These are phyloP conservation scores for Tagetes erecta DNA, from an alignment of 129 eudicot genomes.

Conservation along the genomic window DNA sequence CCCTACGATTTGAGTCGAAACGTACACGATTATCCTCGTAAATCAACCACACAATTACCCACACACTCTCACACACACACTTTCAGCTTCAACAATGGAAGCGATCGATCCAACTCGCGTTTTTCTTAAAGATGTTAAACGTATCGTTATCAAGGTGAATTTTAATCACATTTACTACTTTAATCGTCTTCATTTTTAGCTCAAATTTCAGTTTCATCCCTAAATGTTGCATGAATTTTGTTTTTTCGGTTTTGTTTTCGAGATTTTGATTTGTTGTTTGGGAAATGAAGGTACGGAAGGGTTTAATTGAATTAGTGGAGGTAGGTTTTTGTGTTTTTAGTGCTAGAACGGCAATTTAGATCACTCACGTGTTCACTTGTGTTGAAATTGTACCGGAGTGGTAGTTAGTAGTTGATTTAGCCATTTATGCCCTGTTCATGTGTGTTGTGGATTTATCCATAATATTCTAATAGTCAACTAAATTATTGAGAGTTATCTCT, in stretches of 20 bases:
- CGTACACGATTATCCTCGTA: constrained; percentile 36
- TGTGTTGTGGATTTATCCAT: constrained; percentile 1
- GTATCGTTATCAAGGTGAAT: constrained; percentile 68
- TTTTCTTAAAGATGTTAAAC: constrained; percentile 77
- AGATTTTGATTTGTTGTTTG: constrained; percentile 15
- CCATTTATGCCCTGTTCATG: constrained; percentile 13
- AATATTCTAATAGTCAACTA: not conserved
- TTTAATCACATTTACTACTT: constrained; percentile 10
- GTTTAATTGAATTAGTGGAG: constrained; percentile 11
- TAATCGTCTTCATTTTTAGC: constrained; percentile 8
- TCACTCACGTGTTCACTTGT: too few species aligned
- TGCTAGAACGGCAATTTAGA: not conserved
- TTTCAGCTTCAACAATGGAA: constrained; percentile 47
- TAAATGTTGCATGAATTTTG: constrained; percentile 6
- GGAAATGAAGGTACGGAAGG: not conserved
- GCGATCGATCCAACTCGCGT: constrained; percentile 60
- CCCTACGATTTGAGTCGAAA: constrained; percentile 35
- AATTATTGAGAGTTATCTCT: constrained; percentile 2
- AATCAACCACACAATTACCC: not conserved
- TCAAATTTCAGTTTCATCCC: constrained; percentile 14
- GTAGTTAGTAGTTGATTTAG: constrained; percentile 28
- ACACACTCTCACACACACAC: not conserved
- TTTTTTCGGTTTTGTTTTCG: constrained; percentile 9
- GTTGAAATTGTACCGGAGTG: constrained; percentile 4
- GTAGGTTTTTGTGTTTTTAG: constrained; percentile 14